Conservation (phyloP, 2,329 filamentous ascomycete species). For the Pseudogymnoascus sp. region DNA sequence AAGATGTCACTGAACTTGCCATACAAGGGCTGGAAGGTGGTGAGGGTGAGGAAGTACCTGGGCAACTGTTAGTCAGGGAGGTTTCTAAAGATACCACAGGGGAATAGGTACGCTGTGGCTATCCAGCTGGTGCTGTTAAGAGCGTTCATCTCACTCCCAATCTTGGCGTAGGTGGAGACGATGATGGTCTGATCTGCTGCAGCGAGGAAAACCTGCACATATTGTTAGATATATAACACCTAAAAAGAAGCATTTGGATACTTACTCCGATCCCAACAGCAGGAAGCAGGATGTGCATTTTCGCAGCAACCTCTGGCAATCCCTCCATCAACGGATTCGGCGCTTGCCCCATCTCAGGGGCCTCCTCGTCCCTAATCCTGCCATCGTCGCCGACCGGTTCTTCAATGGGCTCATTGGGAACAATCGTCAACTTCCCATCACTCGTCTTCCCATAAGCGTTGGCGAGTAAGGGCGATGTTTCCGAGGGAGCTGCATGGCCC, state of each 20-base stretch:
- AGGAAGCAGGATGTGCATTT: slow-evolving; percentile 51
- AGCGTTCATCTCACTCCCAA: slow-evolving; percentile 66
- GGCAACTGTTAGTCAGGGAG: not conserved
- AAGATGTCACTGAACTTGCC: slow-evolving; percentile 66
- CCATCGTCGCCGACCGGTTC: slow-evolving; percentile 25
- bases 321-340: slow-evolving; percentile 21
- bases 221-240: not conserved
- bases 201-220: slow-evolving; percentile 57
- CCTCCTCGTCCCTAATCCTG: slow-evolving; percentile 14
- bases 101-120: slow-evolving; percentile 41
- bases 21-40: slow-evolving; percentile 67
- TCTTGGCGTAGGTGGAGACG: slow-evolving; percentile 68
- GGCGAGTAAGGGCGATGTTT: slow-evolving; percentile 39
- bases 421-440: slow-evolving; percentile 12
- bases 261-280: slow-evolving; percentile 54
- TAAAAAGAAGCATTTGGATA: slow-evolving; percentile 5
- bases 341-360: slow-evolving; percentile 12
- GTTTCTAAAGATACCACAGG: not conserved
- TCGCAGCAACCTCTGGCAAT: slow-evolving; percentile 27
- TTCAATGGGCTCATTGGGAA: slow-evolving; percentile 17
- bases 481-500: slow-evolving; percentile 20
- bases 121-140: slow-evolving; percentile 72
- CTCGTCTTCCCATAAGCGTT: slow-evolving; percentile 25
- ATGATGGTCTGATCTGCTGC: slow-evolving; percentile 71
- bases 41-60: slow-evolving; percentile 65